phyloP scores from a whole-genome alignment of 371 early-diverging fungal species.

The Choanephora cucurbitarum region DNA sequence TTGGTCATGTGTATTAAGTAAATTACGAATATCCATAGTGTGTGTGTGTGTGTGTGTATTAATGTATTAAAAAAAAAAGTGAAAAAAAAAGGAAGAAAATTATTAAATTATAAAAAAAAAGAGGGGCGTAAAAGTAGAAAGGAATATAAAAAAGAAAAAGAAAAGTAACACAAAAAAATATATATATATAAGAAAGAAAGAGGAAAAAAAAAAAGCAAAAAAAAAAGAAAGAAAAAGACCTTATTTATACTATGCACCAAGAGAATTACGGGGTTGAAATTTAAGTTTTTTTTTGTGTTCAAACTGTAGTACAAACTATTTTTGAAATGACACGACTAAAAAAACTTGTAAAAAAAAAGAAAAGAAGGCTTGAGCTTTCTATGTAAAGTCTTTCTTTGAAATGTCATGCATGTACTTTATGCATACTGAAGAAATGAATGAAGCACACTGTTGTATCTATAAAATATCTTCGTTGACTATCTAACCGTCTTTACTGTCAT shows the following conservation, averaged over 20 bases:
- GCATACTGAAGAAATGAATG: no score
- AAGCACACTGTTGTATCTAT: no score
- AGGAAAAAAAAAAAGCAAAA: conserved; percentile 13
- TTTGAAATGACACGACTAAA: not conserved
- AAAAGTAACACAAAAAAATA: not conserved
- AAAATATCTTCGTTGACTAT: no score
- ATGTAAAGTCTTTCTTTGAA: no score
- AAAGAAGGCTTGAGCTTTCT: not conserved
- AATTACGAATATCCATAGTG: conserved; percentile 50
- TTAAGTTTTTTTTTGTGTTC: not conserved
- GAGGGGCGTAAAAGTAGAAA: conserved; percentile 15
- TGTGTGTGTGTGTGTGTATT: conserved; percentile 21
- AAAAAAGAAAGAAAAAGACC: not conserved
- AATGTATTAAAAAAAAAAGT: conserved; percentile 9
- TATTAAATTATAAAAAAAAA: conserved; percentile 10
- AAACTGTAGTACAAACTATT: not conserved
- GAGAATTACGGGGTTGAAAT: not conserved
- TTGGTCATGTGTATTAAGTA: conserved; percentile 40
- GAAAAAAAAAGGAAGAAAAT: not conserved
- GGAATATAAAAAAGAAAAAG: conserved; percentile 1
- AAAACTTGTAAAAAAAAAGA: not conserved
- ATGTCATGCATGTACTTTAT: no score
- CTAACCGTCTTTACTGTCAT: no score
- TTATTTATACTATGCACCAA: not conserved
- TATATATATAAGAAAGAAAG: conserved; percentile 6